Base-by-base conservation (phyloP, 352 stramenopile genomes). In the Globisporangium orthogonon region DNA sequence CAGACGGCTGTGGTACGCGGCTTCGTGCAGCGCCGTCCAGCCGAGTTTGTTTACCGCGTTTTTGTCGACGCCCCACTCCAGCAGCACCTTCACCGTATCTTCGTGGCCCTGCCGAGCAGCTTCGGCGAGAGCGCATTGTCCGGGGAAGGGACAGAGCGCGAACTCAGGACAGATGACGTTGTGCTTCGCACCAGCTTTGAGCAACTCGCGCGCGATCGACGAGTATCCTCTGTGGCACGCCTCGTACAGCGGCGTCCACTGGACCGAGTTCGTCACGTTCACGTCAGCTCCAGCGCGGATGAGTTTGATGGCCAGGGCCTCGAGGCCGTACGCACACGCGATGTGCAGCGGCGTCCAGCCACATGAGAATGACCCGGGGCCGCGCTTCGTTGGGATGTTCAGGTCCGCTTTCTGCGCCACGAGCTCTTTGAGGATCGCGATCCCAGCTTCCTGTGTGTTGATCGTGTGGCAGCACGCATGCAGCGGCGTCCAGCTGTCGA, bases 301-400 rank as follows among this genome's bases (percentile, higher is more conserved):
- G 35, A 94, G 68, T 51, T 89, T 88, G n/a, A 91, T 59, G 17
- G 83, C 75, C 23, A 94, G 53, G 0, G 65, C 69, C 53, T 91
- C 78, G 3, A 94, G 72, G 5, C 84, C 84, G 56, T 94, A 92
- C 28, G 82, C 84, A 29, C 78, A 82, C 0, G 81, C 76, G 44
- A 94, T 89, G 56, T 91, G 83, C 43, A 94, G 62, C 6, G 81
- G 81, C 35, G 81, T 91, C 73, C 74, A 94, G 4, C 81, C 83
- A 47, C 73, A 87, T 1, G 83, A 88, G 57, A 91, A 94, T 0
- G 75, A 86, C 0, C 81, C 83, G 0, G 83, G 79, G 2, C 83
- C 83, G 28, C 81, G 78, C 51, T 65, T 80, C 0, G 83, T 94
- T n/a, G 75, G 52, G 3, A 77, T 33, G 46, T 89, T 87, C 40